Base-by-base conservation (phyloP, 306 rosid genomes). In the Cucumis cinereus region DNA sequence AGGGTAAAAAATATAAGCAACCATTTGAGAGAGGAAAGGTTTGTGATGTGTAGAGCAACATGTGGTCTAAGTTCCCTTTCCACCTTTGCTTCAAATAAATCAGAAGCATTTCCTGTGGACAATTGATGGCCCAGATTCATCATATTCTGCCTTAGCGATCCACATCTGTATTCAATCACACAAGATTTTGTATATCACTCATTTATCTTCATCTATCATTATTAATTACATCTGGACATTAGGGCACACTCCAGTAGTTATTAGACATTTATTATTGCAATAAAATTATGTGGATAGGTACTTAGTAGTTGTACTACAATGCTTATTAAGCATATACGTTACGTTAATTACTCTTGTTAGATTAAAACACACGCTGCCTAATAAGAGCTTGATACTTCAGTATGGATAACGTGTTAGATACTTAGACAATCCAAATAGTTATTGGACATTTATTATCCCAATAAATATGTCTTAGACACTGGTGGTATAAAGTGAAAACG, bases 61-160 rank as follows among this genome's bases (percentile, higher is more conserved):
- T 83, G 83, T 81, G 68, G 76, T 72, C 63, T 71, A 81, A 84
- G 79, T 74, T 84, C 82, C 41, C 79, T 81, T 63, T 78, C 86
- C 89, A 40, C 77, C 82, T 71, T 74, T 80, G 73, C 78, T 85
- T 78, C 80, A 74, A 45, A 54, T 77, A 78, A 77, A 76, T 86
- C 83, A 93, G 88, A 93, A 93, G 93, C 98, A 93, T 86, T 93
- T 93, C 93, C 97, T 88, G 89, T 93, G 98, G 63, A 93, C 98
- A 41, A 93, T 91, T 60, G 98, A 93, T 69, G 98, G 98, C 26
- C 98, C 97, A 8, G 96, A 93, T 79, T 93, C 98, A 58, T 93
- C 98, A 71, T 93, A 93, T 78, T 93, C 98, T 10, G 97, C 92
- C 84, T 93, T 93, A 45, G 97, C 96, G 78, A 93, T 93, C 98